Conservation (phyloP, 148 eudicot species). For the Polygonum maritimum region DNA sequence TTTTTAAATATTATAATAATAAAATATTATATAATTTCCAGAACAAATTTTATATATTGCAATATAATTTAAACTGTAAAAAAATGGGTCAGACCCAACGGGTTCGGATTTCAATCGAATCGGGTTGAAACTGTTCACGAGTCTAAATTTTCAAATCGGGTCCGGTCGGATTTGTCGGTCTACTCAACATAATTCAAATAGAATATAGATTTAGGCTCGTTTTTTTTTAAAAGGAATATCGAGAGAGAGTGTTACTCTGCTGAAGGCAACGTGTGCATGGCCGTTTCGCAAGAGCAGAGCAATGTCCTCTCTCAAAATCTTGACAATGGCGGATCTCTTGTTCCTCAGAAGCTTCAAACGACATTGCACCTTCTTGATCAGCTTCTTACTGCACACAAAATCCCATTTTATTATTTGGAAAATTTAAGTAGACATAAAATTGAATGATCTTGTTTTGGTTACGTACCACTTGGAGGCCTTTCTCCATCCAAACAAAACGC, state of each 20-base stretch:
- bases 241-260: conserved; percentile 54
- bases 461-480: conserved; percentile 89
- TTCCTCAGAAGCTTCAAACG: conserved; percentile 59
- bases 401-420: background rate
- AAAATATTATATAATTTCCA: too few species aligned
- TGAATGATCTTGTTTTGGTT: background rate
- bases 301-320: conserved; percentile 43
- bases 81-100: too few species aligned
- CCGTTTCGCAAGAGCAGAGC: conserved; percentile 56
- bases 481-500: conserved; percentile 65
- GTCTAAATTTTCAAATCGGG: too few species aligned
- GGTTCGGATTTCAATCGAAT: too few species aligned
- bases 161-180: too few species aligned
- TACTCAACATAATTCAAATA: background rate
- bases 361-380: conserved; percentile 53
- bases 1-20: too few species aligned
- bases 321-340: conserved; percentile 45
- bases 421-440: background rate
- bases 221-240: background rate
- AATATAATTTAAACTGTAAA: too few species aligned
- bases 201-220: background rate
- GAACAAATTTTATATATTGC: too few species aligned
- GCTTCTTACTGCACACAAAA: conserved; percentile 47
- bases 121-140: too few species aligned
- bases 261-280: conserved; percentile 40